Conservation (phyloP, 805 yeast genomes). For the Suhomyces sp. region DNA sequence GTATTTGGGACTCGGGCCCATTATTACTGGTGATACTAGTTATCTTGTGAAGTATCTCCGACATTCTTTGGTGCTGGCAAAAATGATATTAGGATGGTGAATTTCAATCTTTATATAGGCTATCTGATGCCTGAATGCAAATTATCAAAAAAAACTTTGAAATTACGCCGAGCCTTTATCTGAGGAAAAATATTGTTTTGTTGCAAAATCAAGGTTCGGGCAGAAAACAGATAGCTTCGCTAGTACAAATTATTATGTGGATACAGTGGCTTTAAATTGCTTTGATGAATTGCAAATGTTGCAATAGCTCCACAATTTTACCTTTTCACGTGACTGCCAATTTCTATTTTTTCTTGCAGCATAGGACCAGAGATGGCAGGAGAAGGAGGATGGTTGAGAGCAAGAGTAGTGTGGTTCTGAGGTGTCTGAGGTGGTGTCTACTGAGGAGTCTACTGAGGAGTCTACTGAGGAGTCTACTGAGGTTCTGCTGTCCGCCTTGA, state of each 20-base stretch:
- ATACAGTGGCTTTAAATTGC: not conserved
- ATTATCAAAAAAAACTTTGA: not conserved
- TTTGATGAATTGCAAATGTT: slow-evolving; percentile 7
- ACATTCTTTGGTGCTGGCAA: slow-evolving; percentile 3
- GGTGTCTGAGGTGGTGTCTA: not conserved
- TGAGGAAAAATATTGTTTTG: not conserved
- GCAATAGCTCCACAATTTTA: slow-evolving; percentile 24
- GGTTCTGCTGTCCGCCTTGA: no score
- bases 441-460: not conserved
- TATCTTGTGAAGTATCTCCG: slow-evolving; percentile 11
- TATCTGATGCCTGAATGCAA: not conserved
- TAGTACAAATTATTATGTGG: not conserved
- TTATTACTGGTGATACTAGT: slow-evolving; percentile 10
- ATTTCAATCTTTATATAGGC: not conserved
- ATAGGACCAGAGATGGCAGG: not conserved
- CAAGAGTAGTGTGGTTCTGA: not conserved
- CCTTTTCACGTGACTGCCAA: slow-evolving; percentile 18
- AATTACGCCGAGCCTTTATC: not conserved
- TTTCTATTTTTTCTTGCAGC: not conserved
- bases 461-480: no score
- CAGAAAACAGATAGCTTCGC: not conserved
- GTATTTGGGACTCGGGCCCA: slow-evolving; percentile 19
- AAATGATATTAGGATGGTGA: not conserved
- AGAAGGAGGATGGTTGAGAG: not conserved
- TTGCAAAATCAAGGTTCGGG: not conserved